These are phyloP conservation scores for Epichloe gansuensis DNA, from an alignment of 2,329 filamentous ascomycete genomes.

Conservation along the genomic window DNA sequence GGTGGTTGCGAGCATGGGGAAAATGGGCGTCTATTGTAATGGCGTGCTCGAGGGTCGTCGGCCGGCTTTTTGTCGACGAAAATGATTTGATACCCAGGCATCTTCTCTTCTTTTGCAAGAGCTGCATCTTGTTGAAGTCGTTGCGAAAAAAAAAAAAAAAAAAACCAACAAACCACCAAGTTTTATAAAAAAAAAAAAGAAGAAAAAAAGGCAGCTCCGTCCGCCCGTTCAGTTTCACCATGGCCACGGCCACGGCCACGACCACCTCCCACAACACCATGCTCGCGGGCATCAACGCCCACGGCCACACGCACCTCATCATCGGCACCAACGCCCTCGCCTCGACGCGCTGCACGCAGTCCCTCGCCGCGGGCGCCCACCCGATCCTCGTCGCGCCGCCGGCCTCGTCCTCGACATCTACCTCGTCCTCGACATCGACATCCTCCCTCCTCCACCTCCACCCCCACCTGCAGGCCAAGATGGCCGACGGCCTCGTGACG, in stretches of 20 bases:
- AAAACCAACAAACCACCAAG: too few relatives aligned
- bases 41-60: slow-evolving; percentile 1
- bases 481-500: slow-evolving; percentile 53
- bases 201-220: too few relatives aligned
- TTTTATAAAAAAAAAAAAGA: too few relatives aligned
- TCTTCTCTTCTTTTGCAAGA: too few relatives aligned
- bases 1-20: too few relatives aligned
- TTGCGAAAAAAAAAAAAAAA: too few relatives aligned
- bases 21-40: background rate
- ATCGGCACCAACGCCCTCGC: slow-evolving; percentile 80
- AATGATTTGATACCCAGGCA: too few relatives aligned
- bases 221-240: background rate
- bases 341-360: slow-evolving; percentile 69
- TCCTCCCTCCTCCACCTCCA: slow-evolving; percentile 58
- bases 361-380: slow-evolving; percentile 67
- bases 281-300: slow-evolving; percentile 60
- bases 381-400: slow-evolving; percentile 69
- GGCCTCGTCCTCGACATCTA: too few relatives aligned
- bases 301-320: slow-evolving; percentile 66
- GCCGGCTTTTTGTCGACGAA: background rate
- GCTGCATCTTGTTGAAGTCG: too few relatives aligned
- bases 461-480: slow-evolving; percentile 46
- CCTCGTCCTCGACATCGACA: slow-evolving; percentile 21
- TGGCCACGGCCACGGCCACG: slow-evolving; percentile 21
- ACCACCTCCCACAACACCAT: slow-evolving; percentile 24